Conservation (phyloP, 2,329 filamentous ascomycete genomes). For the Penicillium sp. region DNA sequence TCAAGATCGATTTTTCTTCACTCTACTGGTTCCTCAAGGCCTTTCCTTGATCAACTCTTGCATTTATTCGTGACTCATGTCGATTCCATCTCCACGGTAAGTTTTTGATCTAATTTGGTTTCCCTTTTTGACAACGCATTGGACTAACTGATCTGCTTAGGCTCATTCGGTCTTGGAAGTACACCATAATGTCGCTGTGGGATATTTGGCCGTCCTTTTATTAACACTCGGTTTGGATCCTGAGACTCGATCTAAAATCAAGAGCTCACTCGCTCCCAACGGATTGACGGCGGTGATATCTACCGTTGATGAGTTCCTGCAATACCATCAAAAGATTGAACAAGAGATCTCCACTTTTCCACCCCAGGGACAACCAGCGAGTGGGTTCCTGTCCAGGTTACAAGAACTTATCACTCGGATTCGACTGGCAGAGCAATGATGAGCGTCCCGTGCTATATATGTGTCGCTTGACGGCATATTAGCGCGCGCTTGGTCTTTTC, state of each 20-base stretch:
- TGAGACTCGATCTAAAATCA: constrained; percentile 45
- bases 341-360: constrained; percentile 41
- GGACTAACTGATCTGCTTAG: constrained; percentile 32
- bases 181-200: constrained; percentile 76
- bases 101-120: constrained; percentile 20
- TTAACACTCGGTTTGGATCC: constrained; percentile 70
- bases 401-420: constrained; percentile 52
- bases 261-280: constrained; percentile 44
- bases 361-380: constrained; percentile 46
- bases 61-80: constrained; percentile 66
- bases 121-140: not conserved
- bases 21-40: constrained; percentile 35
- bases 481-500: not conserved
- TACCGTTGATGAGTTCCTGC: constrained; percentile 62
- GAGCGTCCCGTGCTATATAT: not conserved
- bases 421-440: constrained; percentile 23
- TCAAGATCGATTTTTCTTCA: constrained; percentile 55
- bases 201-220: constrained; percentile 80
- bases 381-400: constrained; percentile 55
- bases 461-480: not conserved
- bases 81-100: constrained; percentile 65
- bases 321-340: constrained; percentile 60
- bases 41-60: constrained; percentile 60
- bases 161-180: constrained; percentile 63
- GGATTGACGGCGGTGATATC: constrained; percentile 53